Percentiles rank a stretch among this genome's conserved stretches.
Evolutionary conservation across 306 rosid genomes (phyloP).

Genomic region (Echinosophora koreensis): DNA sequence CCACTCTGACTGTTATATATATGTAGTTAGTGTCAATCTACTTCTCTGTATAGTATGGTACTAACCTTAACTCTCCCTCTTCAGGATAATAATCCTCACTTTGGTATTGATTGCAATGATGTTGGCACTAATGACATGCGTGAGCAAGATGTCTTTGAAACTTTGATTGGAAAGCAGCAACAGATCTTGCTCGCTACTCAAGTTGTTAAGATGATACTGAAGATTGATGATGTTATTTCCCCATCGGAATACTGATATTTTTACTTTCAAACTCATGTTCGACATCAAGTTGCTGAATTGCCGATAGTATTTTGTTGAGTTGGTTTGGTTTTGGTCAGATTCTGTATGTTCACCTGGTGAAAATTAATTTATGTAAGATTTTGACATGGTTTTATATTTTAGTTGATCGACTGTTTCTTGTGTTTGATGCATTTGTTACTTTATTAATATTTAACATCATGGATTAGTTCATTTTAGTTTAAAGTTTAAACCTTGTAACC

Average conservation of each 20-base stretch:
- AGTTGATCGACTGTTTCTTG: background rate
- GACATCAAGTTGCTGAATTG: conserved; percentile 27
- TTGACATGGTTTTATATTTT: background rate
- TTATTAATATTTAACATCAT: conserved; percentile 24
- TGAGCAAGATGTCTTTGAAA: conserved; percentile 89
- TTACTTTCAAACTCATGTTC: conserved; percentile 6
- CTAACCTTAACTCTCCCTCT: conserved; percentile 24
- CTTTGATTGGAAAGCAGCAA: conserved; percentile 96
- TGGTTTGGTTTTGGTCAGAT: background rate
- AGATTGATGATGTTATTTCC: conserved; percentile 93
- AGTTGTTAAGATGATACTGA: conserved; percentile 96
- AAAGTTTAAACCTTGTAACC: background rate
- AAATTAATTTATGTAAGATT: background rate
- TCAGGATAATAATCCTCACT: conserved; percentile 82
- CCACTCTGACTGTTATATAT: background rate
- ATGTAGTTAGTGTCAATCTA: too few relatives aligned
- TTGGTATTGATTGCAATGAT: conserved; percentile 94
- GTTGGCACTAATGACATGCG: conserved; percentile 94
- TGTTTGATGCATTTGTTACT: background rate
- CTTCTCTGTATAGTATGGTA: background rate
- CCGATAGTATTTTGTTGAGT: background rate
- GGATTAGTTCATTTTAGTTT: background rate
- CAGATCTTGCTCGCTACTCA: conserved; percentile 93
- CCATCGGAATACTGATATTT: conserved; percentile 66
- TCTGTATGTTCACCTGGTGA: background rate